Percentiles rank a stretch among this genome's conserved stretches.
phyloP scores from a whole-genome alignment of 257 asterid genomes.

The Plantago ovata region DNA sequence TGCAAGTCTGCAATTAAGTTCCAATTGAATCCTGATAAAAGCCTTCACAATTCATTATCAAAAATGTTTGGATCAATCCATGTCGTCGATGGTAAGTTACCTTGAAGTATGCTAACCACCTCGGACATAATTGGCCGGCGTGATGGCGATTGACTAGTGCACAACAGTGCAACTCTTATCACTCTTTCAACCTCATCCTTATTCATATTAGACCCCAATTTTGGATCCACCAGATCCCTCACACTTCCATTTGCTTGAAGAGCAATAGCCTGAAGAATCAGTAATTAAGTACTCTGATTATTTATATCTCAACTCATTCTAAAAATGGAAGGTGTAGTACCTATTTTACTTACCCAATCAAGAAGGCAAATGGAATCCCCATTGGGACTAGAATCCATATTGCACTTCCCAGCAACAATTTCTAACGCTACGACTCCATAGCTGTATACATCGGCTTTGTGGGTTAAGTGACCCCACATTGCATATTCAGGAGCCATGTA shows the following conservation, averaged over 20 bases:
- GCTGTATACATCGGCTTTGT: constrained; percentile 65
- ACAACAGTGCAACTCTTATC: constrained; percentile 46
- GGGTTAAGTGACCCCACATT: constrained; percentile 57
- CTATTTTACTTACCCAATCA: constrained; percentile 49
- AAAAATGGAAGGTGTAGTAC: too few relatives aligned
- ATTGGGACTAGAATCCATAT: constrained; percentile 45
- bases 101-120: constrained; percentile 54
- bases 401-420: constrained; percentile 55
- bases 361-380: constrained; percentile 59
- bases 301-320: too few relatives aligned
- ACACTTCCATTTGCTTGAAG: constrained; percentile 38
- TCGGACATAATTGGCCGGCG: constrained; percentile 58
- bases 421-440: constrained; percentile 60
- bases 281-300: too few relatives aligned
- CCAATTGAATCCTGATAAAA: too few relatives aligned
- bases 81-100: too few relatives aligned
- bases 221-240: constrained; percentile 51
- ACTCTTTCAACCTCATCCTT: constrained; percentile 38
- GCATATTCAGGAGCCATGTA: constrained; percentile 24
- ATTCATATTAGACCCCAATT: constrained; percentile 34
- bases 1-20: too few relatives aligned
- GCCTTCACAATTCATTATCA: too few relatives aligned
- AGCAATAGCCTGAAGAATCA: constrained; percentile 43
- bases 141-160: constrained; percentile 63
- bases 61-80: too few relatives aligned